phyloP scores from a whole-genome alignment of 2,329 filamentous ascomycete genomes.

The Penicillium palitans region DNA sequence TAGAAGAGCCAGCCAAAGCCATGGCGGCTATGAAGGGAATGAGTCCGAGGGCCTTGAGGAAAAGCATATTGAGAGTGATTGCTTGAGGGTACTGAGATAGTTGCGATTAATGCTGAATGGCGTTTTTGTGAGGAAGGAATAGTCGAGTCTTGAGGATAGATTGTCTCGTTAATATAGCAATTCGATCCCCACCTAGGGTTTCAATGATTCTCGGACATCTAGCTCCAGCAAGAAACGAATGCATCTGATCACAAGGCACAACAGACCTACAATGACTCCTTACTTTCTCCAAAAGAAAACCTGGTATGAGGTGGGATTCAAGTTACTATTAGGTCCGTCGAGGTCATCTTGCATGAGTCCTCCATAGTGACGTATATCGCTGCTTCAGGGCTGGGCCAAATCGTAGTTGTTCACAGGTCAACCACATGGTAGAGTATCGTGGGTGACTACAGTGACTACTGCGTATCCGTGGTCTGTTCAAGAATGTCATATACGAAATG shows the following conservation, averaged over 20 bases:
- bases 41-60: slow-evolving; percentile 6
- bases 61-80: too few species aligned
- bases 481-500: too few species aligned
- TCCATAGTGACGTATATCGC: background rate
- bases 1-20: slow-evolving; percentile 16
- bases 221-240: background rate
- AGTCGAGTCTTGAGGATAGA: background rate
- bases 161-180: slow-evolving; percentile 7
- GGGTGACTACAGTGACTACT: too few species aligned
- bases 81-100: slow-evolving; percentile 5
- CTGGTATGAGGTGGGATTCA: background rate
- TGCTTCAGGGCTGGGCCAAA: background rate
- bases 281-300: background rate
- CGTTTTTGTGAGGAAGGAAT: background rate
- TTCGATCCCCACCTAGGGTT: too few species aligned
- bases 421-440: background rate
- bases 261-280: slow-evolving; percentile 1
- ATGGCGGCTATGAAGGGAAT: slow-evolving; percentile 17
- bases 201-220: background rate
- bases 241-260: slow-evolving; percentile 2
- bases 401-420: background rate
- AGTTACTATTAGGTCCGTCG: background rate
- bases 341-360: slow-evolving; percentile 16
- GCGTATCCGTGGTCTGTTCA: too few species aligned
- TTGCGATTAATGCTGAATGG: background rate